Percentiles rank a stretch among this genome's conserved stretches.
Evolutionary conservation across 192 early-diverging fungal genomes (phyloP).

Genomic region (Backusella mclennaniae): DNA sequence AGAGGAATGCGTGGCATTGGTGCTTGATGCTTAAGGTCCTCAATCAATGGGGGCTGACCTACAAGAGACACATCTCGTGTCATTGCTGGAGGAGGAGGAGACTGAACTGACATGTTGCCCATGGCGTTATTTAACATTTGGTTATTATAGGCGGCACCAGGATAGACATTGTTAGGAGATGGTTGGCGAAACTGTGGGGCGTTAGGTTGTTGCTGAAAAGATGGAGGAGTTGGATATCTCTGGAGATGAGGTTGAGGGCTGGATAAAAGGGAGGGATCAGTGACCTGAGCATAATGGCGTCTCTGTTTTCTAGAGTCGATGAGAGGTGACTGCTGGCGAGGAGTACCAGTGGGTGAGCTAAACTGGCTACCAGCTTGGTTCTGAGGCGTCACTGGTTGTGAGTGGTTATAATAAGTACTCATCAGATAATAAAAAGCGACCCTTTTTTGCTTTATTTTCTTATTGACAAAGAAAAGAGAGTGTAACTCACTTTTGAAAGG

Average conservation of each 20-base stretch:
- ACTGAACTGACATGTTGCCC: conserved; percentile 1
- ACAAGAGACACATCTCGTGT: conserved; percentile 45
- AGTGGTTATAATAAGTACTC: conserved; percentile 5
- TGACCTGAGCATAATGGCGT: conserved; percentile 7
- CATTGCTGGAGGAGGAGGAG: conserved; percentile 2
- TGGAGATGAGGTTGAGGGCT: background rate
- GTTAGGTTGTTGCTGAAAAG: conserved; percentile 1
- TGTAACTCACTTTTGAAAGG: background rate
- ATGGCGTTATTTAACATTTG: conserved; percentile 60
- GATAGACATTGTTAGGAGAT: conserved; percentile 21
- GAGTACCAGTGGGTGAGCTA: background rate
- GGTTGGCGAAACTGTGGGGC: conserved; percentile 17
- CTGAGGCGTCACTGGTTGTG: background rate
- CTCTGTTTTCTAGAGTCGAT: conserved; percentile 13
- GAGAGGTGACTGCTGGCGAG: conserved; percentile 6
- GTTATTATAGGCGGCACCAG: conserved; percentile 14
- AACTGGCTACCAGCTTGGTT: background rate
- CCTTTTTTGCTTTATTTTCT: background rate
- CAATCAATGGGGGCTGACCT: conserved; percentile 69
- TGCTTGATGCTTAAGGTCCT: conserved; percentile 64
- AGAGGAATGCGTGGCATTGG: background rate
- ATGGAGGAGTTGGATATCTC: background rate
- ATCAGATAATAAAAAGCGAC: background rate
- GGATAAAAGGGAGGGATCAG: conserved; percentile 9
- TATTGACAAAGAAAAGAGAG: background rate